Percentiles rank a stretch among this genome's conserved stretches.
phyloP scores from a whole-genome alignment of 306 rosid genomes.

The Cucumis sativus region Cucumber_9930_V3 NC_026660.2:2225501-2226000 shows the following conservation, averaged over 20 bases:
- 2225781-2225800: neutral
- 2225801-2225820: neutral
- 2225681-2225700: neutral
- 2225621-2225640: conserved; percentile 82
- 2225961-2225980: neutral
- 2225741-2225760: neutral
- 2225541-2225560: conserved; percentile 39
- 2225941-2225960: neutral
- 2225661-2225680: conserved; percentile 31
- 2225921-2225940: neutral
- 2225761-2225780: conserved; percentile 1
- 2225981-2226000: neutral
- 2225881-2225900: neutral
- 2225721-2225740: neutral
- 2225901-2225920: neutral
- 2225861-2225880: neutral
- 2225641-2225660: conserved; percentile 56
- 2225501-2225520: neutral
- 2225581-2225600: conserved; percentile 60
- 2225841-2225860: neutral
- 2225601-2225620: conserved; percentile 48
- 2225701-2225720: neutral
- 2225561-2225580: conserved; percentile 56
- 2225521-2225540: neutral
- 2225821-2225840: neutral